Conservation (phyloP, 2,329 filamentous ascomycete genomes). For the Aspergillus pseudoterreus region DNA sequence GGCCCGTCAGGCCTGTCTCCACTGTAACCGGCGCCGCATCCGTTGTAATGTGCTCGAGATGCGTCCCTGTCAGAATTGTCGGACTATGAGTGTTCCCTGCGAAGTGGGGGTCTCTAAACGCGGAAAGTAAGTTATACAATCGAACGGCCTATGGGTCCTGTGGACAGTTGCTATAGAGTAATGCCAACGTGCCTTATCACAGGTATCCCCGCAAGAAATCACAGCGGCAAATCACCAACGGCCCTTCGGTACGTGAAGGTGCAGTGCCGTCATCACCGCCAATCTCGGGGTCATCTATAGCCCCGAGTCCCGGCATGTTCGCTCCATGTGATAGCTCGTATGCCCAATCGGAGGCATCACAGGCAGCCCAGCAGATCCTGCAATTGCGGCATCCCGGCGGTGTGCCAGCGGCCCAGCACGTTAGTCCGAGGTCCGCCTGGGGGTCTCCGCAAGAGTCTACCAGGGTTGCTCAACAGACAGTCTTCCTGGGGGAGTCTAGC, state of each 20-base stretch:
- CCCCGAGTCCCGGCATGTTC: not conserved
- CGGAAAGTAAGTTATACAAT: slow-evolving; percentile 35
- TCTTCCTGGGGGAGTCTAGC: slow-evolving; percentile 48
- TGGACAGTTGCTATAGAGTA: not conserved
- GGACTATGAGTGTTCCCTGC: slow-evolving; percentile 33
- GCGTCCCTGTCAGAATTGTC: slow-evolving; percentile 44
- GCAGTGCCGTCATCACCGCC: not conserved
- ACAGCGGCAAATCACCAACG: not conserved
- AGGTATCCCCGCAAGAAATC: slow-evolving; percentile 22
- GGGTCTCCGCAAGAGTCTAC: slow-evolving; percentile 1
- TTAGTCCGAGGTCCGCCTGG: slow-evolving; percentile 1
- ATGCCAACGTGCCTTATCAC: not conserved
- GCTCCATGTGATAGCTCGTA: not conserved
- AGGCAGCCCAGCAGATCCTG: not conserved
- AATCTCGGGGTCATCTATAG: not conserved
- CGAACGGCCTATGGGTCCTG: not conserved
- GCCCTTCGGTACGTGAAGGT: not conserved
- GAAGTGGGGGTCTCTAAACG: slow-evolving; percentile 42
- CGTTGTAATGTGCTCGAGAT: slow-evolving; percentile 46
- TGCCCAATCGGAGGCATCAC: not conserved
- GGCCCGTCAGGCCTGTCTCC: slow-evolving; percentile 42
- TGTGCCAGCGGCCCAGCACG: not conserved
- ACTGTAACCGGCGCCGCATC: slow-evolving; percentile 44
- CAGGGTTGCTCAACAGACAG: slow-evolving; percentile 21
- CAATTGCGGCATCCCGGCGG: not conserved